phyloP scores from a whole-genome alignment of 768 basidiomycete species.

The Rhodosporidiobolus odoratus region DNA sequence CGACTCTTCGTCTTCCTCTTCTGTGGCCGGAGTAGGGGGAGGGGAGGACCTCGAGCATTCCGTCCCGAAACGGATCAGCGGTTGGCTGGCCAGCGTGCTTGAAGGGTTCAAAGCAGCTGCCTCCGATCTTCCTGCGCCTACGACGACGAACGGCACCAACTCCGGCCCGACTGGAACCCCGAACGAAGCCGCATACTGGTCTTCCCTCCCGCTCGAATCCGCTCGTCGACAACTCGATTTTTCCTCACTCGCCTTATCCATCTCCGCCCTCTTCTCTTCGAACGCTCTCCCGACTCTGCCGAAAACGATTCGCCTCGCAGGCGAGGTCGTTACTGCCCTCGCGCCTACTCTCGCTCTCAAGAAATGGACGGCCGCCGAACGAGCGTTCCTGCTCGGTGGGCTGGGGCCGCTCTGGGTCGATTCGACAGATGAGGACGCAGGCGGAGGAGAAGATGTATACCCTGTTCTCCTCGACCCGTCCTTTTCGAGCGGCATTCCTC shows the following conservation, averaged over 20 bases:
- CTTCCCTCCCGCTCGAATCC: constrained; percentile 49
- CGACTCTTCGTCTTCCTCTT: too few relatives aligned
- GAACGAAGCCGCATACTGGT: constrained; percentile 24
- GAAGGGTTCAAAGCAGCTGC: constrained; percentile 8
- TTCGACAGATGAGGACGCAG: too few relatives aligned
- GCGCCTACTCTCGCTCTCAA: constrained; percentile 49
- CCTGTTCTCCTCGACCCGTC: constrained; percentile 36
- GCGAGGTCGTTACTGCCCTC: constrained; percentile 52
- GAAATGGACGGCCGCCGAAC: constrained; percentile 61
- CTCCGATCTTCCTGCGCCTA: too few relatives aligned
- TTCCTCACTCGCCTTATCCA: constrained; percentile 56
- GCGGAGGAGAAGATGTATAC: constrained; percentile 36
- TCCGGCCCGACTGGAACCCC: too few relatives aligned
- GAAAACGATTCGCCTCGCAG: constrained; percentile 61
- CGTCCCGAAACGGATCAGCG: constrained; percentile 51
- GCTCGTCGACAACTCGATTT: constrained; percentile 66
- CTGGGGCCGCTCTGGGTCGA: constrained; percentile 60
- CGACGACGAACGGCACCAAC: too few relatives aligned
- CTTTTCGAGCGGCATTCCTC: constrained; percentile 23
- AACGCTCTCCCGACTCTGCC: constrained; percentile 48
- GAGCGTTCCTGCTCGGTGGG: constrained; percentile 60
- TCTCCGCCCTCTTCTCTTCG: constrained; percentile 57
- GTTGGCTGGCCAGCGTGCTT: constrained; percentile 22
- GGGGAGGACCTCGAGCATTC: constrained; percentile 50
- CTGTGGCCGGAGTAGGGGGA: background rate